Conservation (phyloP, 148 eudicot species). For the Camellia granthamiana region DNA sequence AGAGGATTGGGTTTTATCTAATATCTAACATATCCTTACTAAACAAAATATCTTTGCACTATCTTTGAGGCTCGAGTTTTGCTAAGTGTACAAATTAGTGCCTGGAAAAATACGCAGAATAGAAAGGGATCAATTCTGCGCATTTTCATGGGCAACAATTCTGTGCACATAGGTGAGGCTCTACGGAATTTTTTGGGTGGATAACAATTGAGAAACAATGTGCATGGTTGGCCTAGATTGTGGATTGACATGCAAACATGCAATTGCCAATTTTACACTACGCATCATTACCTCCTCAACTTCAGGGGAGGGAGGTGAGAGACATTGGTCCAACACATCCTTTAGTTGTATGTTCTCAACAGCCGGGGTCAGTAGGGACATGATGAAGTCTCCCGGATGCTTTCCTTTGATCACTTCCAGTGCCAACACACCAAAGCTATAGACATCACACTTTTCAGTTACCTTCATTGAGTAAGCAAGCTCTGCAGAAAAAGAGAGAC, state of each 20-base stretch:
- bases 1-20: neutral
- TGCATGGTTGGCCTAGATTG: conserved; percentile 36
- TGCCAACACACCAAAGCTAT: conserved; percentile 46
- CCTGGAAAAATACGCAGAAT: no score
- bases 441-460: conserved; percentile 37
- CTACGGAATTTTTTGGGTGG: neutral
- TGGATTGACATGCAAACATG: conserved; percentile 33
- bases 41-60: neutral
- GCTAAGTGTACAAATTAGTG: no score
- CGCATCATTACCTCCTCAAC: conserved; percentile 21
- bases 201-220: conserved; percentile 17
- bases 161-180: no score
- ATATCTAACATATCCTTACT: neutral
- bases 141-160: no score
- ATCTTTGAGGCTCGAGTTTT: neutral
- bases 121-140: no score
- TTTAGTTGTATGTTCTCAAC: neutral
- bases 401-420: conserved; percentile 36
- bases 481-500: conserved; percentile 22
- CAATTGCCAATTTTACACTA: conserved; percentile 26
- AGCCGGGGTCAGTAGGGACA: conserved; percentile 13
- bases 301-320: conserved; percentile 24
- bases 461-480: conserved; percentile 36
- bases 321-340: conserved; percentile 37
- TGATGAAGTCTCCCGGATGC: conserved; percentile 35